phyloP scores from a whole-genome alignment of 345 rosid genomes.

The Alliaria petiolata region DNA sequence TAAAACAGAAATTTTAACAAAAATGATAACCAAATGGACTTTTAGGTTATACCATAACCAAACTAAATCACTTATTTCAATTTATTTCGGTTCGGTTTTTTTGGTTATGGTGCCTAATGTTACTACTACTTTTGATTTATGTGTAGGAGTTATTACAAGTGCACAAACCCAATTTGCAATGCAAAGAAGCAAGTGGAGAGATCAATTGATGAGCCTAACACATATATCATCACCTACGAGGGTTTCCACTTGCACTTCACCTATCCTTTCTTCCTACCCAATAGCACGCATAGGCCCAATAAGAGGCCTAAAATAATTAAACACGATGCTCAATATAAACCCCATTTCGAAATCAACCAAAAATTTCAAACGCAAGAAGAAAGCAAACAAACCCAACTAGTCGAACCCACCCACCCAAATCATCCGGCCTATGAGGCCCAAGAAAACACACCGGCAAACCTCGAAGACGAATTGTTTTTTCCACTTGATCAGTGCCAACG shows the following conservation, averaged over 20 bases:
- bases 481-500: slow-evolving; percentile 8
- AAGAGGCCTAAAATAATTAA: slow-evolving; percentile 42
- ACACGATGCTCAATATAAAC: slow-evolving; percentile 15
- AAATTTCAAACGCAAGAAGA: neutral
- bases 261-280: slow-evolving; percentile 42
- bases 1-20: no score
- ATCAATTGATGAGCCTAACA: slow-evolving; percentile 59
- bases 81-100: no score
- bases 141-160: slow-evolving; percentile 80
- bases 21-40: no score
- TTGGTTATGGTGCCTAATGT: no score
- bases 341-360: neutral
- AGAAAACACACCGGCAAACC: slow-evolving; percentile 1
- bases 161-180: slow-evolving; percentile 76
- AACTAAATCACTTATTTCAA: no score
- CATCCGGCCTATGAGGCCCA: slow-evolving; percentile 14
- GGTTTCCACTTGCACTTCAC: slow-evolving; percentile 78
- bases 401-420: neutral
- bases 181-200: slow-evolving; percentile 89
- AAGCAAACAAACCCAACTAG: neutral
- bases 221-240: slow-evolving; percentile 71
- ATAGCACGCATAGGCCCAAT: slow-evolving; percentile 21
- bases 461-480: neutral
- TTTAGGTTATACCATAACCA: no score
- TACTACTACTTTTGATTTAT: neutral